Evolutionary conservation across 2,329 filamentous ascomycete species (phyloP).

Genomic region (Diaporthe citri): DNA sequence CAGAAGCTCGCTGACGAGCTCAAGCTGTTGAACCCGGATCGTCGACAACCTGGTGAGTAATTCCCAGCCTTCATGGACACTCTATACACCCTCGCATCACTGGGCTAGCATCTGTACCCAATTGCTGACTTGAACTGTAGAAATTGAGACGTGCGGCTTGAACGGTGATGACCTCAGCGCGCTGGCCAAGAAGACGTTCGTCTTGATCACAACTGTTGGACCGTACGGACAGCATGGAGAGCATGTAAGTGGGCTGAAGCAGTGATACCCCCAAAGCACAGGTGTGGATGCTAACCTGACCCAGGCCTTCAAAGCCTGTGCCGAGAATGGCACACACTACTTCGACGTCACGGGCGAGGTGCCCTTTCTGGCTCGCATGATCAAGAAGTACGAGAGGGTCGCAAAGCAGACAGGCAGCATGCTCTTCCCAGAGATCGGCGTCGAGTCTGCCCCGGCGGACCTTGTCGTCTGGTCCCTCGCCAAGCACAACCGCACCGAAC

Average conservation of each 20-base stretch:
- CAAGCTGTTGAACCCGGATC: slow-evolving; percentile 75
- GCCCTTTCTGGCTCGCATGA: slow-evolving; percentile 70
- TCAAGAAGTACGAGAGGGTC: slow-evolving; percentile 66
- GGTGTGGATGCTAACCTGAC: not conserved
- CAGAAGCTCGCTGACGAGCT: slow-evolving; percentile 76
- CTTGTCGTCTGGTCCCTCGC: slow-evolving; percentile 68
- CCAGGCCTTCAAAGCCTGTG: slow-evolving; percentile 70
- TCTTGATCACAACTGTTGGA: slow-evolving; percentile 71
- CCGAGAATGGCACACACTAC: slow-evolving; percentile 73
- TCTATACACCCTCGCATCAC: slow-evolving; percentile 10
- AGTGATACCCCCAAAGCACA: not conserved
- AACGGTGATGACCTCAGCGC: slow-evolving; percentile 58
- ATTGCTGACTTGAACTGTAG: slow-evolving; percentile 46
- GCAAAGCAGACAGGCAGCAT: slow-evolving; percentile 68
- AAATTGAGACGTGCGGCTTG: slow-evolving; percentile 65
- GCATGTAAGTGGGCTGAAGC: slow-evolving; percentile 43
- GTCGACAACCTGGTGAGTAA: slow-evolving; percentile 74
- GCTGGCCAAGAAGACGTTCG: slow-evolving; percentile 67
- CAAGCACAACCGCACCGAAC: slow-evolving; percentile 61
- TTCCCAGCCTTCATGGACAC: slow-evolving; percentile 27
- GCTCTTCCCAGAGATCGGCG: slow-evolving; percentile 71
- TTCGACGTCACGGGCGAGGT: slow-evolving; percentile 73
- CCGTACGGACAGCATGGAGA: slow-evolving; percentile 71
- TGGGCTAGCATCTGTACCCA: not conserved
- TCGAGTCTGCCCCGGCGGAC: slow-evolving; percentile 74